Evolutionary conservation across 75 land plant genomes (phyloP).

Genomic region (Larix kaempferi): DNA sequence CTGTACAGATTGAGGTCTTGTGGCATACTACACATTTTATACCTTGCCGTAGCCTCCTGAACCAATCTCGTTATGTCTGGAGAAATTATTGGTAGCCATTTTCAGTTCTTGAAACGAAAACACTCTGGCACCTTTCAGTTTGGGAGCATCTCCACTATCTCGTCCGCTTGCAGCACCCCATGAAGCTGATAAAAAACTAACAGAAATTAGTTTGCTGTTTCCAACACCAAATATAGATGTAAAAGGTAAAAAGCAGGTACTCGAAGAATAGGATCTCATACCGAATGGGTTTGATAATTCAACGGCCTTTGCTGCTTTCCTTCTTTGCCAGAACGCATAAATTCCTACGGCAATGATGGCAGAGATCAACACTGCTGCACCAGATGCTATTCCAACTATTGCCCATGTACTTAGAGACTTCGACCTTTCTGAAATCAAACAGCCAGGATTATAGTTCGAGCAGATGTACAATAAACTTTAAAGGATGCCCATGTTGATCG

Average conservation of each 20-base stretch:
- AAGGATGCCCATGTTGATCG: no score
- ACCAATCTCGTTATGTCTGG: constrained; percentile 62
- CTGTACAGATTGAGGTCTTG: no score
- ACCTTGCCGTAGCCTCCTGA: constrained; percentile 95
- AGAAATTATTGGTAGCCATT: constrained; percentile 70
- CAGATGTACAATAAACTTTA: no score
- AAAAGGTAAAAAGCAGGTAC: no score
- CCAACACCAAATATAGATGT: no score
- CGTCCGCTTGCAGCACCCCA: constrained; percentile 11
- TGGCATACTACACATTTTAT: background rate
- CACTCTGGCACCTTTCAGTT: constrained; percentile 79
- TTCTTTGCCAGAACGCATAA: constrained; percentile 31
- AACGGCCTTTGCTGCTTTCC: constrained; percentile 32
- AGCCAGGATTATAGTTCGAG: no score
- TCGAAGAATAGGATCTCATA: background rate
- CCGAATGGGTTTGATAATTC: constrained; percentile 35
- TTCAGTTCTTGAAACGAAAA: constrained; percentile 78
- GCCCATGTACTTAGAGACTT: background rate
- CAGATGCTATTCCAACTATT: constrained; percentile 24
- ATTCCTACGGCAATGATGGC: constrained; percentile 9
- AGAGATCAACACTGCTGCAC: constrained; percentile 5
- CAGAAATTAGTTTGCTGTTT: background rate
- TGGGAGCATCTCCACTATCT: constrained; percentile 64
- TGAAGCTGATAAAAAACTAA: background rate
- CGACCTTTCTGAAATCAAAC: no score